Evolutionary conservation across 2,329 filamentous ascomycete species (phyloP).

Genomic region (Pseudonectria buxi): DNA sequence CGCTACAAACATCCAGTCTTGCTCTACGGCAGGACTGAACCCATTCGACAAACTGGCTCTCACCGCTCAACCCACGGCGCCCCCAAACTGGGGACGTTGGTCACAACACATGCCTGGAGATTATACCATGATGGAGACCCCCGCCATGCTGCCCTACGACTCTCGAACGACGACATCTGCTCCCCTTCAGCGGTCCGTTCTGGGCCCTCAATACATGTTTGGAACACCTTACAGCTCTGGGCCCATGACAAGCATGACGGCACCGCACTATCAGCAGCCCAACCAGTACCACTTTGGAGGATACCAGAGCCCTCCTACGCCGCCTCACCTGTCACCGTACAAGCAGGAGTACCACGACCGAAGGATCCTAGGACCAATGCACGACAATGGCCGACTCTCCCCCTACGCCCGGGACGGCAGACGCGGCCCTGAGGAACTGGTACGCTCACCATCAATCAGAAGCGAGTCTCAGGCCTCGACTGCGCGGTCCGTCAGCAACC

Average conservation of each 20-base stretch:
- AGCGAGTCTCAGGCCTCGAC: conserved; percentile 27
- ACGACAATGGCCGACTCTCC: conserved; percentile 16
- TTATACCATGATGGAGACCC: conserved; percentile 43
- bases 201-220: conserved; percentile 43
- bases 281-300: conserved; percentile 38
- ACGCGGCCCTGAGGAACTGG: conserved; percentile 26
- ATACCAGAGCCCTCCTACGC: conserved; percentile 33
- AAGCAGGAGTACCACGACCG: conserved; percentile 29
- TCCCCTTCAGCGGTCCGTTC: conserved; percentile 35
- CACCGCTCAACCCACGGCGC: conserved; percentile 37
- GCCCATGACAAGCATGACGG: conserved; percentile 35
- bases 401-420: conserved; percentile 22
- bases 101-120: conserved; percentile 41
- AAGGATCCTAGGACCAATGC: conserved; percentile 15
- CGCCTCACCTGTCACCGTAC: conserved; percentile 27
- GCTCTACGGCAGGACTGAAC: conserved; percentile 18
- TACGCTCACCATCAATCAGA: conserved; percentile 25
- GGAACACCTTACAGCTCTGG: conserved; percentile 37
- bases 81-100: conserved; percentile 50
- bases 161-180: conserved; percentile 31
- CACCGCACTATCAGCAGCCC: conserved; percentile 36
- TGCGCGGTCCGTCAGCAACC: conserved; percentile 18
- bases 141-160: conserved; percentile 44
- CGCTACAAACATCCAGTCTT: conserved; percentile 15
- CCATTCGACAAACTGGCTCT: conserved; percentile 36